These are phyloP conservation scores for Cucurbita pepo DNA, from an alignment of 306 rosid species.

Conservation along the genomic window DNA sequence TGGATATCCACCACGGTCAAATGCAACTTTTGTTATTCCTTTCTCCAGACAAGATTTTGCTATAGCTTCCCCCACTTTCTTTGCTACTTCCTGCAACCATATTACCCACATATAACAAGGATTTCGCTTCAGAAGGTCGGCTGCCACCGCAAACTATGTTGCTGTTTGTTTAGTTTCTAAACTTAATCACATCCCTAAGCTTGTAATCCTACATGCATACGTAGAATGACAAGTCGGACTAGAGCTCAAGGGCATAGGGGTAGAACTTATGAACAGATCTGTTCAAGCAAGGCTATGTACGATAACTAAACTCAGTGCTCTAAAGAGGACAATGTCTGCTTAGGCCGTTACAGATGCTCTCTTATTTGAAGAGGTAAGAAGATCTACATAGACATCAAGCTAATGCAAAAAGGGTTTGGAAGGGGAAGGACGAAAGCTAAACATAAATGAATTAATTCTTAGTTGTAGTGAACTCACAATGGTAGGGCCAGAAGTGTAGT, in stretches of 20 bases:
- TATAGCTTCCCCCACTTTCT: slow-evolving; percentile 74
- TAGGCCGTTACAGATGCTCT: neutral
- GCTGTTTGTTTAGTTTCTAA: neutral
- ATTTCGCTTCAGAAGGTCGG: neutral
- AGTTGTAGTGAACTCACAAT: slow-evolving; percentile 37
- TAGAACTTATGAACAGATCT: neutral
- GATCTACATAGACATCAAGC: neutral
- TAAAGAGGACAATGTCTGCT: neutral
- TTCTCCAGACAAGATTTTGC: slow-evolving; percentile 81
- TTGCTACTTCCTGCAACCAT: slow-evolving; percentile 68
- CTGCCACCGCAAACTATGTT: neutral
- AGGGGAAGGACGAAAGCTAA: neutral
- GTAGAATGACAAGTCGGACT: neutral
- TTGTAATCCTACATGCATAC: neutral
- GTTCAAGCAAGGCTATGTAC: neutral
- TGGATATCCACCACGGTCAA: slow-evolving; percentile 87
- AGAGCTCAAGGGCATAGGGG: neutral
- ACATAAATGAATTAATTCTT: neutral
- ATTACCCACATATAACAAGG: neutral
- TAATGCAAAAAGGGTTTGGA: neutral
- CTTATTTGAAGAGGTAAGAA: neutral
- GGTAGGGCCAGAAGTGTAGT: slow-evolving; percentile 66
- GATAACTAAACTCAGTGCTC: neutral
- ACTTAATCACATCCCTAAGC: neutral
- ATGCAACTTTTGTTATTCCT: slow-evolving; percentile 86